Evolutionary conservation across 768 basidiomycete genomes (phyloP).

Genomic region (Galerina marginata): DNA sequence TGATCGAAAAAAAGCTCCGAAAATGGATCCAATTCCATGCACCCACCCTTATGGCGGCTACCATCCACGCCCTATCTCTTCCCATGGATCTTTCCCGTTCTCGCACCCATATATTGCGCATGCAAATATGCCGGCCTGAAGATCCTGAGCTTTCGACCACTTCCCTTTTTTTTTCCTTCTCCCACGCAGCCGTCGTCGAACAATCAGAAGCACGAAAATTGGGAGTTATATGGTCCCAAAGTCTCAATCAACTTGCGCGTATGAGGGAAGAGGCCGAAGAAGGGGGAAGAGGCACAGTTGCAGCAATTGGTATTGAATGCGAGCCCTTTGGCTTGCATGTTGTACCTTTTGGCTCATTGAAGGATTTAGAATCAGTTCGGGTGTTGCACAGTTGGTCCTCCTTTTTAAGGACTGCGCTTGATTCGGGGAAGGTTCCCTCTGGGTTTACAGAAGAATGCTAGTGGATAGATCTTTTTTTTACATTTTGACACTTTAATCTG

Average conservation of each 20-base stretch:
- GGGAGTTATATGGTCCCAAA: not conserved
- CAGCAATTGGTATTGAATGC: not conserved
- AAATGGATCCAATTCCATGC: not conserved
- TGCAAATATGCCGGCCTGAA: not conserved
- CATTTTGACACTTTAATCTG: too few relatives aligned
- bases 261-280: not conserved
- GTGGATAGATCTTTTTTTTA: too few relatives aligned
- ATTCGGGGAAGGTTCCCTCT: too few relatives aligned
- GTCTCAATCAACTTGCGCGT: not conserved
- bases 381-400: too few relatives aligned
- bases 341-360: constrained; percentile 1
- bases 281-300: not conserved
- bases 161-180: not conserved
- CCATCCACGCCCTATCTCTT: not conserved
- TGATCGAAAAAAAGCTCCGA: not conserved
- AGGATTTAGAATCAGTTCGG: not conserved
- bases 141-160: not conserved
- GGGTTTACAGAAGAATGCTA: too few relatives aligned
- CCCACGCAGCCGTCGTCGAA: not conserved
- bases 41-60: not conserved
- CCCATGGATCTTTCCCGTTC: not conserved
- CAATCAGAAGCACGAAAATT: not conserved
- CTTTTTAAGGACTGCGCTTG: too few relatives aligned
- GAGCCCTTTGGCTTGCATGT: not conserved
- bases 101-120: not conserved